These are phyloP conservation scores for Arthrobotrys entomopaga DNA, from an alignment of 2,329 filamentous ascomycete species.

Conservation along the genomic window DNA sequence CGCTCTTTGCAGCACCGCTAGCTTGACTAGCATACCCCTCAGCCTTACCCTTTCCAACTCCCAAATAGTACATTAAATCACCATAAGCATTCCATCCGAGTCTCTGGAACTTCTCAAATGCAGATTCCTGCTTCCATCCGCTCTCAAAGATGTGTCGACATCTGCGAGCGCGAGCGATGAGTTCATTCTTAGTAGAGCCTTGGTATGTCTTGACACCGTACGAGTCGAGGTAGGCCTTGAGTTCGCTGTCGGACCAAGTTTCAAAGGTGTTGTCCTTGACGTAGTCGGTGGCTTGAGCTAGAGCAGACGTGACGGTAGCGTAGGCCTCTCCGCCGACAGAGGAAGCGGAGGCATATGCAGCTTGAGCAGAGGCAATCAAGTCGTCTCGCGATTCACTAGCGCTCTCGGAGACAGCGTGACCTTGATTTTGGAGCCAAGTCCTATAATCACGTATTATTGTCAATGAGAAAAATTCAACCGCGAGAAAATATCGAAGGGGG, in stretches of 20 bases:
- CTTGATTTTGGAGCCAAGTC: slow-evolving; percentile 66
- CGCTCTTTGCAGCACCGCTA: slow-evolving; percentile 27
- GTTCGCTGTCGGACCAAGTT: slow-evolving; percentile 76
- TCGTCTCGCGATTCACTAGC: slow-evolving; percentile 77
- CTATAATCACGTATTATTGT: slow-evolving; percentile 58
- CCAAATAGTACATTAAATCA: slow-evolving; percentile 43
- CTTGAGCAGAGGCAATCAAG: slow-evolving; percentile 73
- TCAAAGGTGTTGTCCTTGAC: slow-evolving; percentile 76
- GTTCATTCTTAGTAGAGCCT: slow-evolving; percentile 74
- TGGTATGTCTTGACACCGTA: slow-evolving; percentile 78
- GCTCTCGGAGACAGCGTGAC: slow-evolving; percentile 70
- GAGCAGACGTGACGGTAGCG: slow-evolving; percentile 77
- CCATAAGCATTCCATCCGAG: slow-evolving; percentile 55
- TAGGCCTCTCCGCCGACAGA: slow-evolving; percentile 68
- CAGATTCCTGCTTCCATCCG: slow-evolving; percentile 74
- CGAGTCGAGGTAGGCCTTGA: slow-evolving; percentile 82
- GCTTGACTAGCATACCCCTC: slow-evolving; percentile 38
- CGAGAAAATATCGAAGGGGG: no score
- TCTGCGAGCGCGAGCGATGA: slow-evolving; percentile 76
- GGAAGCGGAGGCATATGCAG: slow-evolving; percentile 58
- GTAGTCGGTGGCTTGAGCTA: slow-evolving; percentile 72
- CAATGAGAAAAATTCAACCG: not conserved
- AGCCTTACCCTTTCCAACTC: slow-evolving; percentile 45
- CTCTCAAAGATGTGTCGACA: slow-evolving; percentile 81
- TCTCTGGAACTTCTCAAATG: slow-evolving; percentile 63